Evolutionary conservation across 495 filamentous ascomycete genomes (phyloP).

Genomic region (Patellaria atrata): DNA sequence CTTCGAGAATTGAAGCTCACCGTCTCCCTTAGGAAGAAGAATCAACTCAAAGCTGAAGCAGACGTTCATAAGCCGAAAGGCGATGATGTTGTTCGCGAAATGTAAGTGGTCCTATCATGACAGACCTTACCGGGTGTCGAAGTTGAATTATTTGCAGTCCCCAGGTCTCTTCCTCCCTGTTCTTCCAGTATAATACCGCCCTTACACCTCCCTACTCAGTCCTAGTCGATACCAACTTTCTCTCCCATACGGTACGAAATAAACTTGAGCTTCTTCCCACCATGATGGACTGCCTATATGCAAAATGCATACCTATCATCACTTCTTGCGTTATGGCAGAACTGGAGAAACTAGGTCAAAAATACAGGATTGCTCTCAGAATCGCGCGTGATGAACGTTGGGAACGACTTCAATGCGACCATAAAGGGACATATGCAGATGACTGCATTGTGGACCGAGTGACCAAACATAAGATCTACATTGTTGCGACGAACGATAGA

Average conservation of each 20-base stretch:
- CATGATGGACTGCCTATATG: slow-evolving; percentile 72
- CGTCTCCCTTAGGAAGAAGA: slow-evolving; percentile 30
- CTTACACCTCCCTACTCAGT: slow-evolving; percentile 80
- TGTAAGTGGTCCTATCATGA: slow-evolving; percentile 31
- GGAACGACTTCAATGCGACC: slow-evolving; percentile 69
- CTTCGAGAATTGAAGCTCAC: slow-evolving; percentile 1
- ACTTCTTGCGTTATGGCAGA: slow-evolving; percentile 65
- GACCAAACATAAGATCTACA: slow-evolving; percentile 65
- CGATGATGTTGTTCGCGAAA: slow-evolving; percentile 47
- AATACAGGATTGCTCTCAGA: slow-evolving; percentile 76
- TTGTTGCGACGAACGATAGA: slow-evolving; percentile 81
- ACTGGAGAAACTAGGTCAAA: slow-evolving; percentile 79
- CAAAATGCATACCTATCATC: slow-evolving; percentile 53
- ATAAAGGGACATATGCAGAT: slow-evolving; percentile 88
- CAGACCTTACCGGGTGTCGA: slow-evolving; percentile 2
- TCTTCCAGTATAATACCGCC: slow-evolving; percentile 89
- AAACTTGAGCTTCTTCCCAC: slow-evolving; percentile 78
- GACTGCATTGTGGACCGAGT: slow-evolving; percentile 63
- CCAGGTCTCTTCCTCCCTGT: slow-evolving; percentile 62
- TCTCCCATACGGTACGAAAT: slow-evolving; percentile 75
- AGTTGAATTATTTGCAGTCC: slow-evolving; percentile 10
- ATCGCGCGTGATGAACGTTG: slow-evolving; percentile 90
- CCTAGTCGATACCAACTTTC: slow-evolving; percentile 81
- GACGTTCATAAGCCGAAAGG: slow-evolving; percentile 37
- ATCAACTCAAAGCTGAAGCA: slow-evolving; percentile 35